These are phyloP conservation scores for Xylariaceae sp. DNA, from an alignment of 2,329 filamentous ascomycete species.

Conservation along the genomic window DNA sequence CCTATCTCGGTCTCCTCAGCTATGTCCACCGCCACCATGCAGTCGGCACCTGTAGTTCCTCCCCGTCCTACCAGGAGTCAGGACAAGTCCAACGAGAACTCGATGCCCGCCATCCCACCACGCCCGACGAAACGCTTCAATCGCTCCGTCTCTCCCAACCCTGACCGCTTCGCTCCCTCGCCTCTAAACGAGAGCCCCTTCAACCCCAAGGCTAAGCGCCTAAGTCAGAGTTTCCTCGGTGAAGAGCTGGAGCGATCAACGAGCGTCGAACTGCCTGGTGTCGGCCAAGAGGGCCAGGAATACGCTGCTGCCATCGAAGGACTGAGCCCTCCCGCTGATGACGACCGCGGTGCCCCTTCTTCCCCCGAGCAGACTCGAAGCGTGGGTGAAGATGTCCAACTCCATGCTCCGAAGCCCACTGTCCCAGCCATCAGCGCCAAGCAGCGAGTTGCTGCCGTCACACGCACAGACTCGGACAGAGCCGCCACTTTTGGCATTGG, in stretches of 20 bases:
- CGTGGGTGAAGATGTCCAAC: constrained; percentile 75
- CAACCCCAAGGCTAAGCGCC: constrained; percentile 44
- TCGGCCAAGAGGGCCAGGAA: constrained; percentile 87
- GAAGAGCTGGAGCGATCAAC: constrained; percentile 60
- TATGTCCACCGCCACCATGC: constrained; percentile 53
- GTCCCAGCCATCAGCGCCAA: constrained; percentile 79
- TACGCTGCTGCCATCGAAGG: constrained; percentile 65
- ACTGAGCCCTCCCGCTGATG: constrained; percentile 40
- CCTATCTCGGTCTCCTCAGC: constrained; percentile 11
- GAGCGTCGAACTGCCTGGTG: constrained; percentile 77
- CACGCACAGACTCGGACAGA: constrained; percentile 84
- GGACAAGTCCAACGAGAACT: constrained; percentile 39
- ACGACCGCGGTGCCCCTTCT: constrained; percentile 33
- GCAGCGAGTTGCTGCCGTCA: constrained; percentile 78
- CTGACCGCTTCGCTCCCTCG: constrained; percentile 78
- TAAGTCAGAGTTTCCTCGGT: constrained; percentile 36
- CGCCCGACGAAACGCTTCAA: constrained; percentile 68
- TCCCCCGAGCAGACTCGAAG: constrained; percentile 73
- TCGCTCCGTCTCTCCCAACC: constrained; percentile 73
- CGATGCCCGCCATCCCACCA: constrained; percentile 70
- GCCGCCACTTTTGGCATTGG: constrained; percentile 85
- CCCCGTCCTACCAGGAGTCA: constrained; percentile 53
- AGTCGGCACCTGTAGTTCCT: constrained; percentile 51
- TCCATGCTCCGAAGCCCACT: constrained; percentile 86
- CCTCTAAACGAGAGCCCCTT: constrained; percentile 74